Base-by-base conservation (phyloP, 2,329 filamentous ascomycete species). In the Fusarium palustre region DNA sequence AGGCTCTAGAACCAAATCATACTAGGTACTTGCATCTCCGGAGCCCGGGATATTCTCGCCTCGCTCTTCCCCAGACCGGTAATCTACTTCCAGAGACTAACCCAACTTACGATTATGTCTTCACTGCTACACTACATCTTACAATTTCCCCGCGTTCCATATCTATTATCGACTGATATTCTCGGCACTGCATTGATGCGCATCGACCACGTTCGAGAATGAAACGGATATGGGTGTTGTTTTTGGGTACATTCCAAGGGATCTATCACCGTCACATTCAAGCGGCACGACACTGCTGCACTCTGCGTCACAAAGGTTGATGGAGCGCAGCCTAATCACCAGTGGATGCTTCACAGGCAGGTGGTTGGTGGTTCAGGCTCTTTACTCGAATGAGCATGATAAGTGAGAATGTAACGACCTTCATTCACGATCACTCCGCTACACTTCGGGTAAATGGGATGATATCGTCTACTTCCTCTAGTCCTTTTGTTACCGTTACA, bases 1-100 rank as follows among this genome's bases (percentile, higher is more conserved):
- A 55, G 62, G 38, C 42, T 39, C 59, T 59, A 42, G 43, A 43
- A 57, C 54, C 54, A 16, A 33, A 34, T 47, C 24, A 57, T 64
- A 38, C 36, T 31, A 31, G 33, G 13, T 16, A 16, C 34, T 20
- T 50, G 13, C 45, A 28, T 57, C 20, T 56, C 61, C 56, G 53
- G 50, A 50, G 42, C 59, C 68, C 68, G 68, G 68, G 53, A 66
- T 59, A 71, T 70, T 70, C 64, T 70, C 64, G 68, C 68, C 68
- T 69, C 33, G 52, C 30, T 12, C 31, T 61, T 43, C 55, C 64
- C 68, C 59, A 53, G 41, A 41, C 41, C 36, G 59, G 54, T 25
- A 13, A 20, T 57, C 9, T 45, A 64, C 30, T 30, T 64, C 60
- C 57, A 63, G 41, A 34, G 38, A 30, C 42, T 11, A 28, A 7